Percentiles rank a stretch among this genome's conserved stretches.
phyloP scores from a whole-genome alignment of 2,329 filamentous ascomycete genomes.

The Aciculosporium take region DNA sequence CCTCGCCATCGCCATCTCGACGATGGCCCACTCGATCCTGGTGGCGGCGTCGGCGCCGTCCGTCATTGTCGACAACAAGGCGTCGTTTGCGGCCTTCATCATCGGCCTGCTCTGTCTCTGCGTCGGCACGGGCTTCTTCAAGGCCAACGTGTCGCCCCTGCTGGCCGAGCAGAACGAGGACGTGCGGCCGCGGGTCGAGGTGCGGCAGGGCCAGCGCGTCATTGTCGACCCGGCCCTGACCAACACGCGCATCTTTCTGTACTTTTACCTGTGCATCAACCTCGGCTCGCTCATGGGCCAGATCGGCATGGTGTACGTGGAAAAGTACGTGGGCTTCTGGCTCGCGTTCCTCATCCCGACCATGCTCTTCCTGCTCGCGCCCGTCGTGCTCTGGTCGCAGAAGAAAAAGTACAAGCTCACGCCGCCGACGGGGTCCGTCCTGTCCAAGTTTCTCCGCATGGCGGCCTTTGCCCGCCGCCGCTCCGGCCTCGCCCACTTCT shows the following conservation, averaged over 20 bases:
- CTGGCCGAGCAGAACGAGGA: slow-evolving; percentile 57
- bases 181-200: slow-evolving; percentile 41
- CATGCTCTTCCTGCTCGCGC: slow-evolving; percentile 46
- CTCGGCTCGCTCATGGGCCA: slow-evolving; percentile 45
- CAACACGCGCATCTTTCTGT: slow-evolving; percentile 53
- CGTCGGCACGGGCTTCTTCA: slow-evolving; percentile 66
- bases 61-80: slow-evolving; percentile 43
- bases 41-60: slow-evolving; percentile 49
- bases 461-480: slow-evolving; percentile 48
- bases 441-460: slow-evolving; percentile 51
- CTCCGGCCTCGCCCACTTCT: slow-evolving; percentile 47
- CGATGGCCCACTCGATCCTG: slow-evolving; percentile 52
- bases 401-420: slow-evolving; percentile 46
- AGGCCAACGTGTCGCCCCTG: slow-evolving; percentile 61
- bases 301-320: slow-evolving; percentile 53
- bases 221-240: slow-evolving; percentile 58
- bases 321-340: slow-evolving; percentile 67
- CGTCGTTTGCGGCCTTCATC: slow-evolving; percentile 51
- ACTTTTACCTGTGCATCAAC: slow-evolving; percentile 45
- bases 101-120: slow-evolving; percentile 43
- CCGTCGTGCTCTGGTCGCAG: slow-evolving; percentile 45
- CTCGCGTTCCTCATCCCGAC: slow-evolving; percentile 56
- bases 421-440: slow-evolving; percentile 58
- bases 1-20: slow-evolving; percentile 49
- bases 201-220: slow-evolving; percentile 46